phyloP scores from a whole-genome alignment of 2,329 filamentous ascomycete genomes.

The Fusarium illudens region DNA sequence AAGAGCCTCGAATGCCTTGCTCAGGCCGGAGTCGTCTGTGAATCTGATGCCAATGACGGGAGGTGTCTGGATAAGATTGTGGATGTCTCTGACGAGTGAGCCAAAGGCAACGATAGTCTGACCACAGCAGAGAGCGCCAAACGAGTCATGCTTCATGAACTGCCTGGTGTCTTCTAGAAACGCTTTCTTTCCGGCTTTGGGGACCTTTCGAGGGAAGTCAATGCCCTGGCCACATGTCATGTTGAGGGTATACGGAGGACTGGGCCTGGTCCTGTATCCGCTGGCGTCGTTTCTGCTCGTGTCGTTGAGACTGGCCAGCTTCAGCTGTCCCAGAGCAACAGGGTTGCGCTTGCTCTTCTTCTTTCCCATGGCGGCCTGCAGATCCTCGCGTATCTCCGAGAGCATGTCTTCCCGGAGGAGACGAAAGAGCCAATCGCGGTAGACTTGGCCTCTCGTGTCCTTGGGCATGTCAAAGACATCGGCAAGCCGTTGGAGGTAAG shows the following conservation, averaged over 20 bases:
- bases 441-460: conserved; percentile 52
- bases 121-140: conserved; percentile 67
- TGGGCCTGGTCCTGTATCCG: conserved; percentile 24
- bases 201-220: conserved; percentile 49
- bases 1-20: conserved; percentile 57
- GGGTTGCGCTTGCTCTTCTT: conserved; percentile 56
- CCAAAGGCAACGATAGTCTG: conserved; percentile 67
- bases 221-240: conserved; percentile 56
- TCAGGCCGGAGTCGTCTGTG: conserved; percentile 54
- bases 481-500: conserved; percentile 64
- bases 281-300: conserved; percentile 32
- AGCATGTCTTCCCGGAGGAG: conserved; percentile 77
- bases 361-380: conserved; percentile 59
- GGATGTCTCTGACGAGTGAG: conserved; percentile 60
- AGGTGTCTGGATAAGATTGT: conserved; percentile 52
- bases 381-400: conserved; percentile 68
- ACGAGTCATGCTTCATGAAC: conserved; percentile 66
- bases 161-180: conserved; percentile 57
- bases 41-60: conserved; percentile 63
- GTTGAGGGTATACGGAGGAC: conserved; percentile 48
- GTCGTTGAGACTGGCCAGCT: conserved; percentile 50
- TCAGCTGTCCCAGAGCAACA: conserved; percentile 52
- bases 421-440: conserved; percentile 77
- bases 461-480: conserved; percentile 55
- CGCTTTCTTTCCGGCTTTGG: conserved; percentile 46